Conservation (phyloP, 2,329 filamentous ascomycete genomes). For the Ophiostoma australiae region DNA sequence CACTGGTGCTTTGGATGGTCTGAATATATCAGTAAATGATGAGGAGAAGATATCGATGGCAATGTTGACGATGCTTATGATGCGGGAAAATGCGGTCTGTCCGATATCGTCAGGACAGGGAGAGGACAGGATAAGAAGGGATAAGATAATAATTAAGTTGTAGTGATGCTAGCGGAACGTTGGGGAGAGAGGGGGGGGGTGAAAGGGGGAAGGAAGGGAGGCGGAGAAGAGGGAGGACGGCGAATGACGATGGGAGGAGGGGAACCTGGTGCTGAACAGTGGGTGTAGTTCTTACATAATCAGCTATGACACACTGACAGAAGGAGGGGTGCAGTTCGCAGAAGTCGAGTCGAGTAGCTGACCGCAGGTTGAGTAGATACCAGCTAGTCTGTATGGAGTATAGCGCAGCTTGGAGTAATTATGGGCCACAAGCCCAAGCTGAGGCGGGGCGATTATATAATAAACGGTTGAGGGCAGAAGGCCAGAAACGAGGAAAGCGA, state of each 20-base stretch:
- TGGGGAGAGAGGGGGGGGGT: background rate
- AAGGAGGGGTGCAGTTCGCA: background rate
- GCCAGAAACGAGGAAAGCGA: background rate
- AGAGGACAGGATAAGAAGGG: constrained; percentile 12
- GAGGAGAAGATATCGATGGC: background rate
- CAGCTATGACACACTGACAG: background rate
- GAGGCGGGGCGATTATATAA: background rate
- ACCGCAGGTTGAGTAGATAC: background rate
- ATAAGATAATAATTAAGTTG: background rate
- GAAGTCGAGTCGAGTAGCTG: background rate
- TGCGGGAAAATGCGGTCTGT: constrained; percentile 7
- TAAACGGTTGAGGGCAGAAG: background rate
- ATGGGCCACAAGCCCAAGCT: background rate
- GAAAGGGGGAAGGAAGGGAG: constrained; percentile 5
- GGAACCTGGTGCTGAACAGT: constrained; percentile 1
- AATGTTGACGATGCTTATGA: background rate
- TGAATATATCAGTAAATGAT: background rate
- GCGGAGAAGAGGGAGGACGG: constrained; percentile 8
- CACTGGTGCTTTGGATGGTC: background rate
- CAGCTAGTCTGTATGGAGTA: background rate
- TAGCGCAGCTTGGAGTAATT: background rate
- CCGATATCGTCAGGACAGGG: background rate
- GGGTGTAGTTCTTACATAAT: background rate
- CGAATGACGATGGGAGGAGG: constrained; percentile 17
- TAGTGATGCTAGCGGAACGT: constrained; percentile 6